Base-by-base conservation (phyloP, 306 rosid genomes). In the Fragaria nilgerrensis region DNA sequence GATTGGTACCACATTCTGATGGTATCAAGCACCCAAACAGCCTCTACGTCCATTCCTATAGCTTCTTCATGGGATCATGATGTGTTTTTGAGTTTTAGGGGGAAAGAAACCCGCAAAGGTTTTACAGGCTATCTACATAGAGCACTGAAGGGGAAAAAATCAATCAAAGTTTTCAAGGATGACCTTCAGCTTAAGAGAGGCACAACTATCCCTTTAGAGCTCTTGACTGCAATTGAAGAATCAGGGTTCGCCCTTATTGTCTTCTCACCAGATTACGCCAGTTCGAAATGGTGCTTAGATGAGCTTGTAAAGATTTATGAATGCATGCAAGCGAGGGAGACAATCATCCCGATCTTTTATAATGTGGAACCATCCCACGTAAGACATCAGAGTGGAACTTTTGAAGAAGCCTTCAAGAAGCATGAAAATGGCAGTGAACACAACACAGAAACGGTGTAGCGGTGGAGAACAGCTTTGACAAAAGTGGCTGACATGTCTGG, bases 11-110 rank as follows among this genome's bases (percentile, higher is more conserved):
- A 10, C 29, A 4, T 20, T 3, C 17, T n/a, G 29, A 68, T 68
- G 73, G 73, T 55, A 11, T 13, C 13, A 13, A 68, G 20, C 36
- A 12, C 10, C 37, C 50, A 23, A 11, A 44, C 5, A 12, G 20
- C 55, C 10, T 68, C 55, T 3, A 34, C 32, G 1, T 23, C 68
- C 17, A 16, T 47, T 58, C 6, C 68, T 56, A 20, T 61, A 20
- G 13, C 32, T 39, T n/a, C 7, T 67, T 8, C 20, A 20, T 36
- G 49, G 49, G 25, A 39, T 8, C 9, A 39, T 20, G 41, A 74
- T 16, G 69, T 43, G 22, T 74, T 74, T 25, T 39, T 74, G 69
- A 74, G 69, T 23, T 74, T 74, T 7, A 41, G 77, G 12, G 69
- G 77, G 2, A 12, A 27, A 53, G 76, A 74, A 32, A 74, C 77